These are phyloP conservation scores for Barnettozyma siamensis DNA, from an alignment of 805 yeast genomes.

Conservation along the genomic window DNA sequence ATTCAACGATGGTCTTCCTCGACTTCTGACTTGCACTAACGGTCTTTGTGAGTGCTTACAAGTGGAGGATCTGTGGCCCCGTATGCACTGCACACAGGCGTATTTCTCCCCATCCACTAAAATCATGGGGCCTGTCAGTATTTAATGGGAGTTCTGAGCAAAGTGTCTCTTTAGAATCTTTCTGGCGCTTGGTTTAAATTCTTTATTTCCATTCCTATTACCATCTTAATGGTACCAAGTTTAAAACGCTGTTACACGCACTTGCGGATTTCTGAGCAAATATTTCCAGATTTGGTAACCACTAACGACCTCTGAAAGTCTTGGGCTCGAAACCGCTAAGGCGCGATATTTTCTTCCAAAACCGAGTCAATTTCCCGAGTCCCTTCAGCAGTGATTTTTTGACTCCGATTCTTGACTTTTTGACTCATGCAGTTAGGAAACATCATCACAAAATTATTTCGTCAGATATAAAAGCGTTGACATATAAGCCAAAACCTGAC, in stretches of 20 bases:
- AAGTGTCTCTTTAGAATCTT: too few species aligned
- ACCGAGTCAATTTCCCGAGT: not conserved
- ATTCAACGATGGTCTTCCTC: conserved; percentile 66
- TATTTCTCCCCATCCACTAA: conserved; percentile 66
- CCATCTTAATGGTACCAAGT: too few species aligned
- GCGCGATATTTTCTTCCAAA: not conserved
- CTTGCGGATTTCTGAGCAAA: too few species aligned
- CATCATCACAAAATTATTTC: not conserved
- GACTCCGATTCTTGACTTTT: too few species aligned
- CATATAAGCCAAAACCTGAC: not conserved
- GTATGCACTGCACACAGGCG: conserved; percentile 71
- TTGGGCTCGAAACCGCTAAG: not conserved
- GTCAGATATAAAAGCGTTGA: not conserved
- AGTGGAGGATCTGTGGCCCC: conserved; percentile 78
- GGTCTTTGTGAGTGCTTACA: conserved; percentile 74
- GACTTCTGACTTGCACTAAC: conserved; percentile 64
- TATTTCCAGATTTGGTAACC: conserved; percentile 3
- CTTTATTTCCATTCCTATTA: too few species aligned
- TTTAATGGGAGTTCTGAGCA: too few species aligned
- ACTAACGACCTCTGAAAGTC: too few species aligned
- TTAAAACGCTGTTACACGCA: too few species aligned
- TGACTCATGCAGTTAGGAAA: not conserved
- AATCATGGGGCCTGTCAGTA: conserved; percentile 48
- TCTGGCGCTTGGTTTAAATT: too few species aligned
- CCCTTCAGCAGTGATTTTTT: too few species aligned